Evolutionary conservation across 2,329 filamentous ascomycete genomes (phyloP).

Genomic region (Penicillium occitanis): DNA sequence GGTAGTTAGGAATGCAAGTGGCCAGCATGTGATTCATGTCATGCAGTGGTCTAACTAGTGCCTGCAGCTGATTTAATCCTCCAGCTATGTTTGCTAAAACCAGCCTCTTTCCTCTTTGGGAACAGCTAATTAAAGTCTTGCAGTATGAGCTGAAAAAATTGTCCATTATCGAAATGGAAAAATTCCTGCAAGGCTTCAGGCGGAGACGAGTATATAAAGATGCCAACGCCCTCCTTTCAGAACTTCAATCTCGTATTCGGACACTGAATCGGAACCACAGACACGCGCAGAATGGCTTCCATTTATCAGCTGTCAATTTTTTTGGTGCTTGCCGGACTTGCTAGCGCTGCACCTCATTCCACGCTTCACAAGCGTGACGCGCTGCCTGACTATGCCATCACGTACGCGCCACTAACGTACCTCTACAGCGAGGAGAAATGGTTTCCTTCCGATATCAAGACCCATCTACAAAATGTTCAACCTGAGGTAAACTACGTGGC

Average conservation of each 20-base stretch:
- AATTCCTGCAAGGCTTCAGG: not conserved
- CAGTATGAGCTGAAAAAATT: not conserved
- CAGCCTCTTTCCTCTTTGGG: not conserved
- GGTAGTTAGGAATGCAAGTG: not conserved
- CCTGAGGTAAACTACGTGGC: conserved; percentile 9
- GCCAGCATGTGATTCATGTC: not conserved
- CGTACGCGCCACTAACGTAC: conserved; percentile 13
- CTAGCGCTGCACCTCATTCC: not conserved
- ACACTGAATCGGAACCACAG: not conserved
- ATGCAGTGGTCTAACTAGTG: not conserved
- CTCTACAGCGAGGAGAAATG: conserved; percentile 14
- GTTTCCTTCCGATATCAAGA: conserved; percentile 16
- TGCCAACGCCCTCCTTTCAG: not conserved
- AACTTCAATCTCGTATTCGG: not conserved
- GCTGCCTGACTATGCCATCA: conserved; percentile 3
- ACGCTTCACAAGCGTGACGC: not conserved
- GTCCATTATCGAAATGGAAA: not conserved
- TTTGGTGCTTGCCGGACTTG: not conserved
- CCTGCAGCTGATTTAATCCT: not conserved
- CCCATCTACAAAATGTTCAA: conserved; percentile 2
- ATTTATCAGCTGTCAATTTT: not conserved
- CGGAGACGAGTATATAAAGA: not conserved
- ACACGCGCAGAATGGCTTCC: not conserved
- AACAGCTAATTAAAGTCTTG: not conserved
- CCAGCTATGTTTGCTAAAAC: not conserved